Conservation (phyloP, 2,329 filamentous ascomycete genomes). For the Beauveria medogensis region DNA sequence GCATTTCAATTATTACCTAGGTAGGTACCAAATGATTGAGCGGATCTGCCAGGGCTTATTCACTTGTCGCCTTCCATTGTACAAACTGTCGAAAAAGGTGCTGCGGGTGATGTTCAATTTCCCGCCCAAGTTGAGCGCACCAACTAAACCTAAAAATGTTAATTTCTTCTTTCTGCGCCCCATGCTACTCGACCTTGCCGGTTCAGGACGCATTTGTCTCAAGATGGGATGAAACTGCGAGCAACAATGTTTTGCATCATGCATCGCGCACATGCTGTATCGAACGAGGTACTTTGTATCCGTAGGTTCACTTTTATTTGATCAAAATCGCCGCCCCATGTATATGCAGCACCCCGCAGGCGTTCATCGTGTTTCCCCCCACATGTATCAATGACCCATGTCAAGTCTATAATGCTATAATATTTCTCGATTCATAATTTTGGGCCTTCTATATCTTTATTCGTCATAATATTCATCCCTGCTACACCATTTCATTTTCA, state of each 20-base stretch:
- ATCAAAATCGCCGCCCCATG: background rate
- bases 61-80: background rate
- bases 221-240: background rate
- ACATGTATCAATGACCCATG: background rate
- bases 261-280: background rate
- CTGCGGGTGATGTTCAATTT: no score
- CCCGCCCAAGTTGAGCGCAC: no score
- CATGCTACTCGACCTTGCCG: background rate
- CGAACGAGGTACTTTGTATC: background rate
- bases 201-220: background rate
- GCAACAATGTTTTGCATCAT: background rate
- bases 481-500: constrained; percentile 8
- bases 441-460: background rate
- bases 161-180: background rate
- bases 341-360: background rate
- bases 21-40: no score
- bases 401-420: background rate
- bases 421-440: background rate
- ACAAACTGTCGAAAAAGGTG: background rate
- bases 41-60: background rate
- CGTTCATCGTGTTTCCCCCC: background rate
- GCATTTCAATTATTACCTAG: background rate
- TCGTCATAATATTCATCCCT: background rate
- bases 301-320: no score
- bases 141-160: no score